Evolutionary conservation across 2,329 filamentous ascomycete genomes (phyloP).

Genomic region (Aschersonia sp.): DNA sequence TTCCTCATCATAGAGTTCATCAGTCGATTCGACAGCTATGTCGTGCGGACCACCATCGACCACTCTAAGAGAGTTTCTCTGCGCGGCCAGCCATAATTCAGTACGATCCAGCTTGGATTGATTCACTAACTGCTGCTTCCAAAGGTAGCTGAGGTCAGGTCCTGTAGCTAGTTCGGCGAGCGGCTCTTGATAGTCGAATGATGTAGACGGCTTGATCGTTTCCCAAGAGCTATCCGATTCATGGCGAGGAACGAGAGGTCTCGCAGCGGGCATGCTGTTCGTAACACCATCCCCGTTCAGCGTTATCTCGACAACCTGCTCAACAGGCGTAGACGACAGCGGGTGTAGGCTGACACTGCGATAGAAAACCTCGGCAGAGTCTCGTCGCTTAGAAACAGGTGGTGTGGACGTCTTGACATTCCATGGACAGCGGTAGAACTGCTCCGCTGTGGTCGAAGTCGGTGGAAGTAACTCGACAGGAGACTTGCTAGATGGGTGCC

Average conservation of each 20-base stretch:
- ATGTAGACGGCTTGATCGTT: constrained; percentile 16
- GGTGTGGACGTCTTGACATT: constrained; percentile 26
- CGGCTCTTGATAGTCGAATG: constrained; percentile 31
- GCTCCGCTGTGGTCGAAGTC: constrained; percentile 80
- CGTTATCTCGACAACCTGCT: constrained; percentile 50
- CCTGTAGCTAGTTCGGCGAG: constrained; percentile 53
- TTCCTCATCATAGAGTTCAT: constrained; percentile 18
- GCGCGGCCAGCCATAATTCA: constrained; percentile 71
- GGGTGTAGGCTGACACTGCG: constrained; percentile 22
- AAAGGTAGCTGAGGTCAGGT: constrained; percentile 62
- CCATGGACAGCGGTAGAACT: constrained; percentile 83
- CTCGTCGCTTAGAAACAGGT: constrained; percentile 19
- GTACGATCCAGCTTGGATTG: constrained; percentile 72
- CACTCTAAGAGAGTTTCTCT: constrained; percentile 61
- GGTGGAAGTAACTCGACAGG: constrained; percentile 46
- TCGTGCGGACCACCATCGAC: constrained; percentile 35
- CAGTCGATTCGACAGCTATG: constrained; percentile 20
- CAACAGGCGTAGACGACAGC: constrained; percentile 35
- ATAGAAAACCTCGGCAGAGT: constrained; percentile 24
- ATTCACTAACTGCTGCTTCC: constrained; percentile 56
- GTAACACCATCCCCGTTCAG: constrained; percentile 28
- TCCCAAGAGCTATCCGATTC: constrained; percentile 17
- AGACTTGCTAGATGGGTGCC: constrained; percentile 49
- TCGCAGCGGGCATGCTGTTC: constrained; percentile 54
- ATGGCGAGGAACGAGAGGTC: constrained; percentile 24